These are phyloP conservation scores for Penicillium sp. DNA, from an alignment of 2,329 filamentous ascomycete genomes.

Conservation along the genomic window DNA sequence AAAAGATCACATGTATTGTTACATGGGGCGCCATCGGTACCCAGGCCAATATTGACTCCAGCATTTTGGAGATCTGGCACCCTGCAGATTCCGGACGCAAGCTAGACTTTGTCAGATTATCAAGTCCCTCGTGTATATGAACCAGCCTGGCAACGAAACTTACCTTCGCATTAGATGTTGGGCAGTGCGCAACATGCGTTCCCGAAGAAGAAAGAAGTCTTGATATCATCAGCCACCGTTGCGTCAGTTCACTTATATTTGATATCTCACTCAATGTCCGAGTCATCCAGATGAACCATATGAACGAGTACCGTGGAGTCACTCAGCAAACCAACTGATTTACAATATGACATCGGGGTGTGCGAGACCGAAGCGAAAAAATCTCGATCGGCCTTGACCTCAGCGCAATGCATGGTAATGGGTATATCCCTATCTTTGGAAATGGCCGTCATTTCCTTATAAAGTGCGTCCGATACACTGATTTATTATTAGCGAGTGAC, in stretches of 20 bases:
- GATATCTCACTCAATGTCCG: slow-evolving; percentile 33
- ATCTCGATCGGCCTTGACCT: slow-evolving; percentile 36
- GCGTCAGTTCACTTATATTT: not conserved
- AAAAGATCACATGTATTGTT: slow-evolving; percentile 54
- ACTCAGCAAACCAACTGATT: slow-evolving; percentile 37
- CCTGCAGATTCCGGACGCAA: slow-evolving; percentile 51
- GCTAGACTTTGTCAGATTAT: slow-evolving; percentile 7
- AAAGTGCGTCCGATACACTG: slow-evolving; percentile 35
- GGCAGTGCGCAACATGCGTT: slow-evolving; percentile 51
- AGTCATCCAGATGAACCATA: slow-evolving; percentile 51
- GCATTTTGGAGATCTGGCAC: slow-evolving; percentile 46
- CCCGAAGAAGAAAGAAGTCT: slow-evolving; percentile 37
- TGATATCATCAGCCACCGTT: not conserved
- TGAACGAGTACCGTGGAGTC: slow-evolving; percentile 50
- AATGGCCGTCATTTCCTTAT: slow-evolving; percentile 43
- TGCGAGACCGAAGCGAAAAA: slow-evolving; percentile 36
- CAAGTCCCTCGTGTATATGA: not conserved
- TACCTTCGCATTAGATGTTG: slow-evolving; percentile 50
- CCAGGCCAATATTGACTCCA: slow-evolving; percentile 49
- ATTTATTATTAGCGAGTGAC: not conserved
- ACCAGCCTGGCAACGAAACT: not conserved
- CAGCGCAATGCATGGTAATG: slow-evolving; percentile 35
- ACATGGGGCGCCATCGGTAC: slow-evolving; percentile 55
- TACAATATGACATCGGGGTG: slow-evolving; percentile 46
- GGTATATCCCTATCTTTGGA: slow-evolving; percentile 42